phyloP scores from a whole-genome alignment of 2,329 filamentous ascomycete species.

The Clarireedia hainanense region DNA sequence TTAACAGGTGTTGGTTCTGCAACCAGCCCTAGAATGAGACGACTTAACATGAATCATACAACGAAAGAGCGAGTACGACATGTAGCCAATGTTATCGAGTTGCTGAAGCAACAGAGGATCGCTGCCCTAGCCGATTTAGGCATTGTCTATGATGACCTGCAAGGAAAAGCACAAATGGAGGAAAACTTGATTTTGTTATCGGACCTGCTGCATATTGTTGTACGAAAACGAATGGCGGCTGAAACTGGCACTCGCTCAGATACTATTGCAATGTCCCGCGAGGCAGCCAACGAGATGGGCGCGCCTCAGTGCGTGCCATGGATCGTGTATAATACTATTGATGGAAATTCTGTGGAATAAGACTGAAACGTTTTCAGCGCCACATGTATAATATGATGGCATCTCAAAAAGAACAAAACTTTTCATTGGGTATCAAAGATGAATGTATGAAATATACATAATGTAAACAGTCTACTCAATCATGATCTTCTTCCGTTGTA shows the following conservation, averaged over 20 bases:
- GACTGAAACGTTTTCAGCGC: slow-evolving; percentile 1
- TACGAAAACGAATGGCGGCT: slow-evolving; percentile 1
- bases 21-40: slow-evolving; percentile 27
- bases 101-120: slow-evolving; percentile 30
- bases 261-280: slow-evolving; percentile 6
- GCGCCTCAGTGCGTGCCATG: slow-evolving; percentile 18
- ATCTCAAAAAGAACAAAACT: neutral
- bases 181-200: slow-evolving; percentile 26
- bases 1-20: slow-evolving; percentile 34
- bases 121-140: slow-evolving; percentile 22
- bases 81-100: slow-evolving; percentile 36
- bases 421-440: slow-evolving; percentile 21
- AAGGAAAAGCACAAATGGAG: slow-evolving; percentile 22
- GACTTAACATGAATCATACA: slow-evolving; percentile 30
- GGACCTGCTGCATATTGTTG: slow-evolving; percentile 24
- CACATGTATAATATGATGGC: neutral
- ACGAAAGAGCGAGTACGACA: slow-evolving; percentile 37
- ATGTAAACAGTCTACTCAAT: slow-evolving; percentile 30
- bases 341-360: neutral
- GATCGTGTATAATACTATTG: slow-evolving; percentile 7
- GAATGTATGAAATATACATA: slow-evolving; percentile 8
- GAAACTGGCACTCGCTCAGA: neutral
- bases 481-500: slow-evolving; percentile 73
- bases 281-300: slow-evolving; percentile 19
- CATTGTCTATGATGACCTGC: slow-evolving; percentile 22